Evolutionary conservation across 1,284 basidiomycete species (phyloP), one percentile per base, ranked within the genome.

Genomic region (Papiliotrema terrestris): DNA sequence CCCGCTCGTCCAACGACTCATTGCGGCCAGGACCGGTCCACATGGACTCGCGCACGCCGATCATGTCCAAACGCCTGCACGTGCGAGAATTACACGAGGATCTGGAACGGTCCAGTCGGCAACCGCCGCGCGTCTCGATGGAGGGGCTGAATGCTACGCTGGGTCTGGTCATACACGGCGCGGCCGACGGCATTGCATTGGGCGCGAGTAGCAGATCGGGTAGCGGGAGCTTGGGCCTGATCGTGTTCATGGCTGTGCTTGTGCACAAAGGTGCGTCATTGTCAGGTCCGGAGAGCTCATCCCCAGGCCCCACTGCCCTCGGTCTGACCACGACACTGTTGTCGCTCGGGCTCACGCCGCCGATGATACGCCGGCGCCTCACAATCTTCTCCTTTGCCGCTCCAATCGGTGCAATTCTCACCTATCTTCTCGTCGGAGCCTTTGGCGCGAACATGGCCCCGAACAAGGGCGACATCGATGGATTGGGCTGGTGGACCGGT

Each of bases 131-230:
- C 14, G 52, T 59, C n/a, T 57, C 59, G 1, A 54, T 65, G 2
- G 57, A 65, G 15, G 75, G 73, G 2, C 82, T 88, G 57, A 84
- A 89, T 44, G 80, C 93, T 38, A 91, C 91, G 0, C 73, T 95
- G 5, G 93, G 92, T 0, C 78, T 96, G 44, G 82, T 90, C 37
- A 83, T 92, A 38, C 93, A 96, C 69, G 89, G 86, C 2, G 79
- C 92, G 32, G 88, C 91, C 0, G 93, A 97, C 73, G 93, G 93
- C 1, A 84, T 95, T 54, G 91, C 91, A 1, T 78, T 97, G 45
- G 93, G 92, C 26, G 88, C 91, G 3, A 79, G 78, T 43, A 72
- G 77, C 25, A 59, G 76, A 29, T 66, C 61, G 15, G 66, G 64
- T 4, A 70, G 62, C 15, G 61, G 68, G 1, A 69, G 73, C 42